phyloP scores from a whole-genome alignment of 805 yeast species.

The Myxozyma kluyveri region DNA sequence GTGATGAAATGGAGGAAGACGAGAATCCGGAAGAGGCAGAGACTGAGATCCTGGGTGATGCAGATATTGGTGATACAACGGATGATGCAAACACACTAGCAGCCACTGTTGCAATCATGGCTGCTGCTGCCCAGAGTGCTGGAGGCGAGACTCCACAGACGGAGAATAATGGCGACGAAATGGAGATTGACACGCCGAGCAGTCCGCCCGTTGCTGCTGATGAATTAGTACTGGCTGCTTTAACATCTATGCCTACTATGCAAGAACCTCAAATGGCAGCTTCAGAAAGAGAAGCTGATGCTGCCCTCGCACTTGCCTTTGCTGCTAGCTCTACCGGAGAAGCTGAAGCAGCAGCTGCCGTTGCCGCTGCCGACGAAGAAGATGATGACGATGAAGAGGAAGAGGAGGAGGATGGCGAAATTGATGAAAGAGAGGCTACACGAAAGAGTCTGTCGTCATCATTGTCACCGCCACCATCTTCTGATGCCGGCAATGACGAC shows the following conservation, averaged over 20 bases:
- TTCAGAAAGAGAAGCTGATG: neutral
- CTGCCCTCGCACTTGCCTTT: neutral
- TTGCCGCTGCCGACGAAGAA: slow-evolving; percentile 1
- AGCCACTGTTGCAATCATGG: too few relatives aligned
- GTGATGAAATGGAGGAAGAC: slow-evolving; percentile 3
- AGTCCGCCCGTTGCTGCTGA: neutral
- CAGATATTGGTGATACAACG: slow-evolving; percentile 2
- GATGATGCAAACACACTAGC: neutral
- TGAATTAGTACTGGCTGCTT: neutral
- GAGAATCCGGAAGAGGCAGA: slow-evolving; percentile 30
- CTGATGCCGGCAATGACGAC: slow-evolving; percentile 4
- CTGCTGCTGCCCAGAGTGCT: too few relatives aligned
- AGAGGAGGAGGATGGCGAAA: slow-evolving; percentile 21
- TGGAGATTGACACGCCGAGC: neutral
- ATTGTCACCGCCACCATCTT: slow-evolving; percentile 11
- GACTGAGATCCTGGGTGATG: slow-evolving; percentile 28
- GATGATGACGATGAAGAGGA: slow-evolving; percentile 7
- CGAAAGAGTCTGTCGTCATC: neutral
- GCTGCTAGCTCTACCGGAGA: neutral
- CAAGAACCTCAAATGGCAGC: neutral
- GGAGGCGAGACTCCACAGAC: neutral
- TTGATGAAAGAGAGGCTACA: slow-evolving; percentile 13
- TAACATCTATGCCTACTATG: neutral
- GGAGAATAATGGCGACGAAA: neutral
- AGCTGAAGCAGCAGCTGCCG: slow-evolving; percentile 9